Evolutionary conservation across 805 yeast genomes (phyloP), one percentile per base, ranked within the genome.

Genomic region (Wickerhamiella qilinensis): DNA sequence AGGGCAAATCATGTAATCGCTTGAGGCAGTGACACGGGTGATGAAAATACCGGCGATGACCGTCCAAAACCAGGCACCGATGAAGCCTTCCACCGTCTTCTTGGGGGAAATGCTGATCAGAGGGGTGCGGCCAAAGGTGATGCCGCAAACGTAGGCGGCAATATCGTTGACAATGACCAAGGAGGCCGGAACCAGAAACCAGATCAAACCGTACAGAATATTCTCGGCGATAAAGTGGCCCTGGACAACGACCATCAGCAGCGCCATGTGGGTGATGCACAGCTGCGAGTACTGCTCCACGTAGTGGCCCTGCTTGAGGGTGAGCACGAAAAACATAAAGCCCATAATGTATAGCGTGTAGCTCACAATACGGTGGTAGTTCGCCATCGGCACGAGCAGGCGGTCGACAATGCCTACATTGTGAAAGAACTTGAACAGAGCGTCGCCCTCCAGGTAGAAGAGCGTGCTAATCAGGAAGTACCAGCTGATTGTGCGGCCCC

Each of bases 61-160:
- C 8, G 98, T 91, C 54, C 91, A 88, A 35, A 84, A 59, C 98
- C 98, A 91, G 15, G 97, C 98, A 38, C 98, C 98, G 36, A 88
- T 62, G 53, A 91, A 91, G 2, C 98, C 98, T 63, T 91, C 98
- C 28, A 88, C 85, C 3, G 98, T 91, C 62, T 91, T 91, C 60
- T 91, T 91, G 41, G 98, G 98, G 11, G 95, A 83, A 46, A 91
- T 84, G 37, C 80, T 84, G 49, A 91, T 83, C 52, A 91, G 71
- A 54, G 83, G 94, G 29, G 96, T 88, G 45, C 69, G 73, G 39
- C 98, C 98, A 62, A 91, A 84, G 2, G 97, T 82, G 47, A 91
- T 91, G 34, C 98, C 98, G 62, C 97, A 91, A 36, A 91, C 65
- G 56, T 91, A 91, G 20, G 98, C 98, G 67, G 84, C 86, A 38